Base-by-base conservation (phyloP, 2,329 filamentous ascomycete genomes). In the Pyrenophora graminea region DNA sequence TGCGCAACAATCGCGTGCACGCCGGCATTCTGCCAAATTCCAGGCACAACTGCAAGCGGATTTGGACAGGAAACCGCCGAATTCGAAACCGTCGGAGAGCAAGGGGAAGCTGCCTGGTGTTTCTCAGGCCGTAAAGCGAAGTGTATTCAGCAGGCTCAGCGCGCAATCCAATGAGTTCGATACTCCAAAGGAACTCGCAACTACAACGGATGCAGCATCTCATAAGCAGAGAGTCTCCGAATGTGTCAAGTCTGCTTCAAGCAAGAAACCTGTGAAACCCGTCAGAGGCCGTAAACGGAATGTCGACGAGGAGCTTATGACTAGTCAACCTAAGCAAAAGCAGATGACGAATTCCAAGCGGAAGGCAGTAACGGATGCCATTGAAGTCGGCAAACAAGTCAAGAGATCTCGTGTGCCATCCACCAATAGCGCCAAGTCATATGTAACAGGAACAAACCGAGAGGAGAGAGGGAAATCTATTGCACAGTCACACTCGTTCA, bases 81-180 rank as follows among this genome's bases (percentile, higher is more conserved):
- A 7, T 17, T 18, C 31, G 32, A 55, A 53, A 31, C 45, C 25
- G 15, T 34, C 34, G n/a, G 23, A 21, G 18, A 18, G 39, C 37
- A 61, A 55, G 8, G 60, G 60, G 25, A 64, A 62, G 25, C 31
- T 63, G 33, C 55, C 54, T 12, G 57, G 38, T 17, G 42, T 64
- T 6, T 60, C 62, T 9, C 48, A 53, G 18, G 48, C 43, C 3
- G 45, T 45, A 18, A 66, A 62, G 25, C 38, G 48, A 7, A 56
- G 49, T 10, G 48, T 47, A n/a, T 50, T 51, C 6, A 47, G 46
- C 30, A 43, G 48, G 25, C 31, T 47, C 10, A 40, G 39, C 7
- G 8, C 50, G 34, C 53, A 48, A 21, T n/a, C 40, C 8, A 47
- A 53, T 6, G 37, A 39, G 2, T 38, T 53, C n/a, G 51, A 55